Base-by-base conservation (phyloP, 805 yeast species). In the Lipomyces anomalus region DNA sequence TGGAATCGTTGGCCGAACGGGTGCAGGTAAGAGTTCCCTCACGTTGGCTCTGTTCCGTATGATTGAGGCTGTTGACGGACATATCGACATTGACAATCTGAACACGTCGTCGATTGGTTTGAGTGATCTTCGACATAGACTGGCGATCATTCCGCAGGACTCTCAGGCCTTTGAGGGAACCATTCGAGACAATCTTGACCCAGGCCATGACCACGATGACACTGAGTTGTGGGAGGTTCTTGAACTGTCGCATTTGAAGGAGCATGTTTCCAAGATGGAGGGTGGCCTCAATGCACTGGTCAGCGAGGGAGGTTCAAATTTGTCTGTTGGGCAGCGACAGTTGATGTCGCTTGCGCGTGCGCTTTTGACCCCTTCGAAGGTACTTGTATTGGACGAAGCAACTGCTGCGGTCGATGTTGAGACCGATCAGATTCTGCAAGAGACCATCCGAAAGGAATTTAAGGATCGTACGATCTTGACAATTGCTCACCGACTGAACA, bases 1-100 rank as follows among this genome's bases (percentile, higher is more conserved):
- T 60, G 97, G 97, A 51, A 88, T 89, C 65, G 97, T 90, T 46
- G 97, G 97, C 22, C 76, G 97, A 62, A 89, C 97, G 0, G 97
- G 97, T 53, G 97, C 97, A 2, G 97, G 97, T 53, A 88, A 88
- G 64, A 82, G 92, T 0, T 82, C 95, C 1, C 71, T 88, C 59
- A 83, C 95, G 0, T 67, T 86, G 58, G 92, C 96, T 0, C 67
- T 88, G 33, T 88, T 85, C 72, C 70, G 97, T 56, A 77, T 88
- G 38, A 84, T 89, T 58, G 96, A 89, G 65, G 75, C 83, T 1
- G 78, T 80, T 4, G 67, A 64, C 6, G 94, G 94, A n/a, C 64
- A 68, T 32, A 84, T 88, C 56, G 68, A 67, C 13, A 82, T 88
- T 56, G 96, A 89, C 67, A 79, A 75, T 22, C 60, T 85, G 13